Evolutionary conservation across 1,139 yeast species (phyloP).

Genomic region (Meyerozyma smithsonii): DNA sequence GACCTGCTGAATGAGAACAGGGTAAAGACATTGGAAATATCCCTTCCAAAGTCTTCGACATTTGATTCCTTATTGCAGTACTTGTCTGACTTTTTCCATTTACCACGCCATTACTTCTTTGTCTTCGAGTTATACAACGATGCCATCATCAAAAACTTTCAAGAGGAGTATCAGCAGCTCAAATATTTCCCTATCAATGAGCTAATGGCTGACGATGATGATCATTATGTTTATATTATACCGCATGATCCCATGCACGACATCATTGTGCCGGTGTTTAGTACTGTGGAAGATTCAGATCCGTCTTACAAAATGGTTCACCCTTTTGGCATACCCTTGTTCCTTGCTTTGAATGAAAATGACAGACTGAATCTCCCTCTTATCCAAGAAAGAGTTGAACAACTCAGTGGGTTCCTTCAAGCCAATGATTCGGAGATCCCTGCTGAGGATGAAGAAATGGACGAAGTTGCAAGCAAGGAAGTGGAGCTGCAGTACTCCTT

Average conservation of each 20-base stretch:
- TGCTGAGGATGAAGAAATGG: conserved; percentile 6
- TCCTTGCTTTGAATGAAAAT: conserved; percentile 51
- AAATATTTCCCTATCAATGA: conserved; percentile 67
- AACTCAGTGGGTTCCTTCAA: conserved; percentile 18
- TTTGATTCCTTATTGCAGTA: conserved; percentile 61
- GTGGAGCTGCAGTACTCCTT: background rate
- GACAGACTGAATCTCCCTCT: conserved; percentile 44
- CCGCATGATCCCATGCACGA: conserved; percentile 40
- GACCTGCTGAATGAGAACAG: conserved; percentile 21
- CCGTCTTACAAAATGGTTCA: conserved; percentile 32
- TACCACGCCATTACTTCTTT: conserved; percentile 43
- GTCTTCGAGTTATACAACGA: conserved; percentile 70
- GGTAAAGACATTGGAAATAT: conserved; percentile 56
- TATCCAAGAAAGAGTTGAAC: conserved; percentile 54
- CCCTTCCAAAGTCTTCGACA: conserved; percentile 61
- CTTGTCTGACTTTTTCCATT: conserved; percentile 47
- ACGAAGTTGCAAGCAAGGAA: conserved; percentile 12
- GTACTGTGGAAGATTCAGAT: conserved; percentile 43
- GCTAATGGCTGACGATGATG: conserved; percentile 59
- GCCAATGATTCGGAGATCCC: background rate
- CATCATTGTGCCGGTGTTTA: conserved; percentile 65
- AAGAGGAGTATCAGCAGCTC: conserved; percentile 53
- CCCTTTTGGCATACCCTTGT: conserved; percentile 70
- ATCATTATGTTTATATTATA: conserved; percentile 66
- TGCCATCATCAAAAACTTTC: conserved; percentile 68